A percentile compares a stretch with the other conserved stretches of the same genome.
phyloP scores from a whole-genome alignment of 495 filamentous ascomycete species.

The Penicillium angulare region DNA sequence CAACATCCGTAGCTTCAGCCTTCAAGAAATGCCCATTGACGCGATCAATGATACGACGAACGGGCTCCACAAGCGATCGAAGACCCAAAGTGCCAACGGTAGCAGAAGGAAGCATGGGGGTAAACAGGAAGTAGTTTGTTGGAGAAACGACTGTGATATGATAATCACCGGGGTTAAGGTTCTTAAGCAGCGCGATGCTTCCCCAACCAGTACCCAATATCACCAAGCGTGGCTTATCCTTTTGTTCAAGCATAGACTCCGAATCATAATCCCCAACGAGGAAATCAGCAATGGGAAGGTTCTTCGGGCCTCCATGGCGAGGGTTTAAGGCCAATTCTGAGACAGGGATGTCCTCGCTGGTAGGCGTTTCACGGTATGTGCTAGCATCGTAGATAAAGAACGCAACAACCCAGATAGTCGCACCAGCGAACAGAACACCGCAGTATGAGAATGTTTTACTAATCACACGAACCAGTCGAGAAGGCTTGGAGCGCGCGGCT shows the following conservation, averaged over 20 bases:
- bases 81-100: slow-evolving; percentile 95
- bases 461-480: slow-evolving; percentile 18
- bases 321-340: slow-evolving; percentile 80
- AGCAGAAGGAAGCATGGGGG: slow-evolving; percentile 93
- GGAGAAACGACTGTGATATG: slow-evolving; percentile 94
- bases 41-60: slow-evolving; percentile 74
- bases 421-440: slow-evolving; percentile 58
- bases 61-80: slow-evolving; percentile 87
- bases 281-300: slow-evolving; percentile 84
- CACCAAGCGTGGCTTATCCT: slow-evolving; percentile 87
- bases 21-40: slow-evolving; percentile 88
- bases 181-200: slow-evolving; percentile 87
- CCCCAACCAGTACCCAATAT: slow-evolving; percentile 96
- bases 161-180: slow-evolving; percentile 83
- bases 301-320: slow-evolving; percentile 87
- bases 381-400: slow-evolving; percentile 96
- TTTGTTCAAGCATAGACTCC: slow-evolving; percentile 62
- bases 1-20: slow-evolving; percentile 79
- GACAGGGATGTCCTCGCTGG: slow-evolving; percentile 70
- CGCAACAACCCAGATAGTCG: slow-evolving; percentile 58
- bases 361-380: slow-evolving; percentile 73
- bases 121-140: slow-evolving; percentile 95
- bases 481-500: slow-evolving; percentile 7
- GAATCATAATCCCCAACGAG: slow-evolving; percentile 85
- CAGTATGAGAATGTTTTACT: slow-evolving; percentile 54